Evolutionary conservation across 192 early-diverging fungal genomes (phyloP), one percentile per base, ranked within the genome.

Genomic region (Linnemannia elongata): DNA sequence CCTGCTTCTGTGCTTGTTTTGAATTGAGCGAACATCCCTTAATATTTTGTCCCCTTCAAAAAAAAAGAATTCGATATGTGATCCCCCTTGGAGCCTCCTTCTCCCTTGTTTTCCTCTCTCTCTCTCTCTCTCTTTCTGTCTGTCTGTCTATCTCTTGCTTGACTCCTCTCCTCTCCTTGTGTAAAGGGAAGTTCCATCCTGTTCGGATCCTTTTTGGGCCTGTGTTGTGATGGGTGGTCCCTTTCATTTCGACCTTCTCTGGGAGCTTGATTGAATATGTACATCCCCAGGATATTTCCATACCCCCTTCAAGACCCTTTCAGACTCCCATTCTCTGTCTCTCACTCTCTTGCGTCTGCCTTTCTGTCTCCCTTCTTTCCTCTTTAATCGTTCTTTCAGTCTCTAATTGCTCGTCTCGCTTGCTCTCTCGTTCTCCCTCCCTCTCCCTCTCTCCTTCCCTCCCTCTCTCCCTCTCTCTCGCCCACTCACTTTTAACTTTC

Each of bases 21-120:
- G n/a, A 30, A 0, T 30, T 63, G 27, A 10, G 44, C 44, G 44
- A 44, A 10, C 44, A 45, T 66, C 30, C 60, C 60, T 66, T 66
- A 13, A n/a, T 66, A 30, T 35, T 66, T 33, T 66, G 10, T 66
- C 60, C 30, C 60, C 60, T 66, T 66, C 60, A 33, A 66, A 66
- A 66, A 73, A 55, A 72, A 55, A 72, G 44, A 36, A 15, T 35
- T 38, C 33, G n/a, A 38, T 66, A 41, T 39, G 55, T 35, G 33
- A 60, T 80, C 55, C 41, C 72, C 72, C 72, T 80, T 80, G 45
- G 71, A 60, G 55, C 54, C 71, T 79, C 78, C 78, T 78, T 55
- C 44, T 72, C 72, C 78, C 78, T 79, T 41, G 42, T 30, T 47
- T 47, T 17, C 5, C 49, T 52, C 15, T 22, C 49, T 20, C 47